A percentile compares a stretch with the other conserved stretches of the same genome.
These are phyloP conservation scores for Phytophthora melonis DNA, from an alignment of 352 stramenopile genomes.

Conservation along the genomic window DNA sequence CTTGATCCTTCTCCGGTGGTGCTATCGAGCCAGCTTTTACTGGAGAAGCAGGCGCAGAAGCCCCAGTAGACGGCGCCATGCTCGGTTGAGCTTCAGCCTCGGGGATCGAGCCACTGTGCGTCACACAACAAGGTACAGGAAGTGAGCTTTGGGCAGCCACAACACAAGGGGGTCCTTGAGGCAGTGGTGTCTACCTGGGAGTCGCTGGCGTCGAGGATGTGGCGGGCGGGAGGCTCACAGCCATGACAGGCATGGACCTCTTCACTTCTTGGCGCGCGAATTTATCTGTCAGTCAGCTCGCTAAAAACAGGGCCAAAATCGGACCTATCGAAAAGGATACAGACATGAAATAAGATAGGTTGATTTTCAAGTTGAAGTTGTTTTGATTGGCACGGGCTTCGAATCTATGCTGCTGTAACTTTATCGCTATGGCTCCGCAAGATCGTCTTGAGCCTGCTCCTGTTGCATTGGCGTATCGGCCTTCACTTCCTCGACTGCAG, in stretches of 20 bases:
- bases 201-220: conserved; percentile 25
- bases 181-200: conserved; percentile 10
- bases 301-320: conserved; percentile 24
- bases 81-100: conserved; percentile 21
- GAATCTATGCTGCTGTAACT: neutral
- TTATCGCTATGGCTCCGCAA: conserved; percentile 2
- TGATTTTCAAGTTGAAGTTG: conserved; percentile 27
- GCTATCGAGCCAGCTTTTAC: conserved; percentile 15
- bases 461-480: neutral
- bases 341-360: conserved; percentile 20
- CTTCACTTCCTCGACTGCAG: conserved; percentile 39
- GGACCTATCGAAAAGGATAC: conserved; percentile 27
- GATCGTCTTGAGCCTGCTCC: neutral
- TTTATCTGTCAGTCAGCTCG: conserved; percentile 14
- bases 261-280: conserved; percentile 32
- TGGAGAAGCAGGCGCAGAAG: conserved; percentile 8
- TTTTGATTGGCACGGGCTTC: conserved; percentile 11
- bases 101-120: conserved; percentile 23
- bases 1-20: conserved; percentile 13
- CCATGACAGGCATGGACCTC: conserved; percentile 42
- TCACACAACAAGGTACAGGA: conserved; percentile 9
- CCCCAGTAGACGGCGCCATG: conserved; percentile 27
- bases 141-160: neutral
- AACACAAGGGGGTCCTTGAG: neutral
- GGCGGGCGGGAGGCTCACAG: conserved; percentile 27